These are phyloP conservation scores for Scleroderma bovista DNA, from an alignment of 768 basidiomycete genomes.

Conservation along the genomic window DNA sequence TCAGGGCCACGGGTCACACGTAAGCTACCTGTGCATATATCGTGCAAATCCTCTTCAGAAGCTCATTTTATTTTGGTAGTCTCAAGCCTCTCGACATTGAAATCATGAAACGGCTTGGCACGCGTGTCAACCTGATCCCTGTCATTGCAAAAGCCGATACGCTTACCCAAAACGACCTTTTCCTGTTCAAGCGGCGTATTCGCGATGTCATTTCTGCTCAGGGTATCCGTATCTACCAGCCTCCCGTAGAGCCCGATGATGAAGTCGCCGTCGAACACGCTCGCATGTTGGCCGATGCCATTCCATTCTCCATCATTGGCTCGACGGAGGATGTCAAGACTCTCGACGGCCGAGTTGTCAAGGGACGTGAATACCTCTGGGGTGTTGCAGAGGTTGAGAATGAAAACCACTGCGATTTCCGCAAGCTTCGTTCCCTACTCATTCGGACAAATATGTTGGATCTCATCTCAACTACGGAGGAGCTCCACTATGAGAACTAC, in stretches of 20 bases:
- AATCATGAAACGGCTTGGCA: slow-evolving; percentile 99
- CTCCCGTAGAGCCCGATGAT: slow-evolving; percentile 85
- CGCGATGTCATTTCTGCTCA: slow-evolving; percentile 89
- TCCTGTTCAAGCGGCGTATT: slow-evolving; percentile 89
- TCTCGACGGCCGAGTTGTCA: slow-evolving; percentile 85
- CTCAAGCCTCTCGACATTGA: slow-evolving; percentile 98
- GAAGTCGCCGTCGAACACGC: slow-evolving; percentile 86
- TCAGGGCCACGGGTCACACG: slow-evolving; percentile 95
- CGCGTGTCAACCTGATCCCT: slow-evolving; percentile 96
- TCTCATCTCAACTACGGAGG: slow-evolving; percentile 93
- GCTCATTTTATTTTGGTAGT: slow-evolving; percentile 24
- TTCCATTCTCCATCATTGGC: slow-evolving; percentile 98
- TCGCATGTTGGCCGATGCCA: slow-evolving; percentile 79
- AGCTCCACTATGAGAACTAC: slow-evolving; percentile 96
- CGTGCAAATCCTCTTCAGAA: slow-evolving; percentile 3
- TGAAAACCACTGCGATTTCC: slow-evolving; percentile 99
- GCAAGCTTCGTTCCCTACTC: slow-evolving; percentile 89
- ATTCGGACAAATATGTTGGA: slow-evolving; percentile 99
- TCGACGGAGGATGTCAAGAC: slow-evolving; percentile 93
- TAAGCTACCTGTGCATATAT: slow-evolving; percentile 36
- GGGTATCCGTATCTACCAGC: slow-evolving; percentile 91
- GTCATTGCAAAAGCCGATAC: slow-evolving; percentile 98
- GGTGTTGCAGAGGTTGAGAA: slow-evolving; percentile 99
- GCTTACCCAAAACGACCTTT: slow-evolving; percentile 88
- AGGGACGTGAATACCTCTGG: slow-evolving; percentile 98